A percentile compares a stretch with the other conserved stretches of the same genome.
Evolutionary conservation across 441 rosid genomes (phyloP).

Genomic region (Arabidopsis lyrata): DNA sequence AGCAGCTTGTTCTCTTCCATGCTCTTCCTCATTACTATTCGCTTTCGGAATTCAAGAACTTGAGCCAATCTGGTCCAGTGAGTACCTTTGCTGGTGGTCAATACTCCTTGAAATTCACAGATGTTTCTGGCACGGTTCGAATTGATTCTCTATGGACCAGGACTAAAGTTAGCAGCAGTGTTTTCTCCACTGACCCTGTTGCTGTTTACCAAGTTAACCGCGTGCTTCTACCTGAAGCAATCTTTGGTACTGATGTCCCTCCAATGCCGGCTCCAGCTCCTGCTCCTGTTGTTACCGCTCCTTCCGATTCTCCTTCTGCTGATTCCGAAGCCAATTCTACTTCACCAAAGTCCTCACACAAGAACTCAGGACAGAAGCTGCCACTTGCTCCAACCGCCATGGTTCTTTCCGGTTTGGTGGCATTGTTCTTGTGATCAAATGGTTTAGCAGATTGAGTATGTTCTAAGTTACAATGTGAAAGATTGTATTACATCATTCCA

Average conservation of each 20-base stretch:
- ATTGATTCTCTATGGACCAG: slow-evolving; percentile 80
- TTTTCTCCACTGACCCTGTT: slow-evolving; percentile 78
- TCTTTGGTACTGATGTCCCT: slow-evolving; percentile 92
- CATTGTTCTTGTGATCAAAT: slow-evolving; percentile 53
- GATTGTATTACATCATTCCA: slow-evolving; percentile 39
- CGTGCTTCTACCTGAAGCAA: slow-evolving; percentile 86
- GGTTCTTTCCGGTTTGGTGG: slow-evolving; percentile 55
- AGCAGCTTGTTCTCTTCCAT: slow-evolving; percentile 80
- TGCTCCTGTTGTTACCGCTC: slow-evolving; percentile 59
- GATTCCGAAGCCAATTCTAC: slow-evolving; percentile 37
- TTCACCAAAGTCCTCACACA: slow-evolving; percentile 52
- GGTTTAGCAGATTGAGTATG: slow-evolving; percentile 43
- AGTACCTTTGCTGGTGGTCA: slow-evolving; percentile 77
- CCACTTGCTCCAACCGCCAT: slow-evolving; percentile 49
- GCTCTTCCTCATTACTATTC: slow-evolving; percentile 79
- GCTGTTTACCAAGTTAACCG: slow-evolving; percentile 81
- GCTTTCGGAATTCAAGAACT: slow-evolving; percentile 80
- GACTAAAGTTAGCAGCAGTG: slow-evolving; percentile 84
- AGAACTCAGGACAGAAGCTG: slow-evolving; percentile 50
- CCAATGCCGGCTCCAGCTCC: slow-evolving; percentile 93
- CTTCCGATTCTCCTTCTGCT: slow-evolving; percentile 72
- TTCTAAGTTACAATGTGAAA: slow-evolving; percentile 32
- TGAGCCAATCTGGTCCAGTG: slow-evolving; percentile 67
- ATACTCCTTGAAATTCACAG: slow-evolving; percentile 74
- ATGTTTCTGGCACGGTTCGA: slow-evolving; percentile 69